Percentiles rank a stretch among this genome's conserved stretches.
Evolutionary conservation across 176 grass and related monocot species (phyloP).

Genomic region (Luzula sylvatica): DNA sequence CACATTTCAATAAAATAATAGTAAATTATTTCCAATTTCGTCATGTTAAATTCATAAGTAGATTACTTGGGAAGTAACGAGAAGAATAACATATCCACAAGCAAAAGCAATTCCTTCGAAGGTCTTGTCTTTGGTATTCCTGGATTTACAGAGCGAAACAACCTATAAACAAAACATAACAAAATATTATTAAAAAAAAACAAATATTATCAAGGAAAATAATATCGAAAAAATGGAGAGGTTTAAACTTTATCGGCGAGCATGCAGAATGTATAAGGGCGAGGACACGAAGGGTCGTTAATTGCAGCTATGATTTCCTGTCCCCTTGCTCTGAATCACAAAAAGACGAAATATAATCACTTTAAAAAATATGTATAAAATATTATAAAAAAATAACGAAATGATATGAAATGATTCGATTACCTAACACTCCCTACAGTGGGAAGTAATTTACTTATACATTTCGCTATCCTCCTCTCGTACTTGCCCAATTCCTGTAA

Average conservation of each 20-base stretch:
- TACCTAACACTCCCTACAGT: constrained; percentile 62
- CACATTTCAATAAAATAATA: not conserved
- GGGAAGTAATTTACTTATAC: constrained; percentile 54
- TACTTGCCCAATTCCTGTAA: constrained; percentile 49
- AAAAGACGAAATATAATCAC: constrained; percentile 9
- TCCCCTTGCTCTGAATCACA: constrained; percentile 32
- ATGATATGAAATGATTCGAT: not conserved
- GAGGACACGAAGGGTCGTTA: constrained; percentile 20
- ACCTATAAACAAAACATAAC: constrained; percentile 23
- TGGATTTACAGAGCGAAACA: constrained; percentile 26
- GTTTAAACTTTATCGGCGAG: constrained; percentile 34
- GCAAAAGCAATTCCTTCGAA: constrained; percentile 35
- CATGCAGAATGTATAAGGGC: constrained; percentile 12
- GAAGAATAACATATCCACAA: constrained; percentile 32
- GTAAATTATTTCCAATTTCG: too few relatives aligned
- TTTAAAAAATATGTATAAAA: not conserved
- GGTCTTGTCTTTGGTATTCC: constrained; percentile 20
- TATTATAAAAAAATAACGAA: not conserved
- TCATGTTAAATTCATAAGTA: too few relatives aligned
- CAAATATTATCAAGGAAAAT: not conserved
- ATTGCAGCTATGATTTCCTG: constrained; percentile 26
- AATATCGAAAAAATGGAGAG: not conserved
- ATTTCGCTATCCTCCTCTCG: constrained; percentile 56
- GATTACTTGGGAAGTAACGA: constrained; percentile 42
- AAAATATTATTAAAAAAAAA: not conserved